Conservation (phyloP, 192 early-diverging fungal genomes). For the Coemansia sp. region DNA sequence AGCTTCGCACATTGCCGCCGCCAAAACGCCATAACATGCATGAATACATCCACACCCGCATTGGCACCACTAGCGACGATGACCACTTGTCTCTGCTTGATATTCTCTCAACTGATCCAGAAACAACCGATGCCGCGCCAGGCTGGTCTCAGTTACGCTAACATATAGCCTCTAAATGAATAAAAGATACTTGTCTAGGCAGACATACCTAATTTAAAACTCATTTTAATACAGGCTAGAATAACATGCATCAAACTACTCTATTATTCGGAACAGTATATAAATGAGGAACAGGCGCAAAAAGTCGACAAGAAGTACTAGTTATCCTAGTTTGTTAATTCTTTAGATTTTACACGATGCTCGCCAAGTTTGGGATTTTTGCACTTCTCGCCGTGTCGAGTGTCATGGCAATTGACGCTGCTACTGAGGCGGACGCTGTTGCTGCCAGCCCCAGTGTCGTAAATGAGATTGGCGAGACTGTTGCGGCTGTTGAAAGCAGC, state of each 20-base stretch:
- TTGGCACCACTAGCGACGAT: slow-evolving; percentile 9
- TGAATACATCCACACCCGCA: slow-evolving; percentile 9
- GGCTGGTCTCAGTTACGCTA: slow-evolving; percentile 17
- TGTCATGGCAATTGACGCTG: neutral
- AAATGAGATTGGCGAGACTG: neutral
- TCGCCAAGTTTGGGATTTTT: slow-evolving; percentile 4
- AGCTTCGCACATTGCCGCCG: slow-evolving; percentile 11
- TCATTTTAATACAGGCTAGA: neutral
- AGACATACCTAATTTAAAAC: neutral
- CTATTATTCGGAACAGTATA: neutral
- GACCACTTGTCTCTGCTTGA: slow-evolving; percentile 37
- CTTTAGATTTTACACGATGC: neutral
- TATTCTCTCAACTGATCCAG: slow-evolving; percentile 36
- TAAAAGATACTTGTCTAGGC: neutral
- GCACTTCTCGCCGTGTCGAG: slow-evolving; percentile 4
- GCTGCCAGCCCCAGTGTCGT: neutral
- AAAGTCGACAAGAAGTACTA: no score
- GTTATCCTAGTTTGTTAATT: no score
- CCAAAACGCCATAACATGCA: slow-evolving; percentile 17
- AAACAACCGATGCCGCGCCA: slow-evolving; percentile 22
- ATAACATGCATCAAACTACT: neutral
- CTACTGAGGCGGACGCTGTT: neutral
- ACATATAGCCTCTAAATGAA: neutral
- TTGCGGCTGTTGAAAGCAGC: neutral
- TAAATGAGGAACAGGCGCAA: no score